Base-by-base conservation (phyloP, 768 basidiomycete genomes). In the Lentinula lateritia region DNA sequence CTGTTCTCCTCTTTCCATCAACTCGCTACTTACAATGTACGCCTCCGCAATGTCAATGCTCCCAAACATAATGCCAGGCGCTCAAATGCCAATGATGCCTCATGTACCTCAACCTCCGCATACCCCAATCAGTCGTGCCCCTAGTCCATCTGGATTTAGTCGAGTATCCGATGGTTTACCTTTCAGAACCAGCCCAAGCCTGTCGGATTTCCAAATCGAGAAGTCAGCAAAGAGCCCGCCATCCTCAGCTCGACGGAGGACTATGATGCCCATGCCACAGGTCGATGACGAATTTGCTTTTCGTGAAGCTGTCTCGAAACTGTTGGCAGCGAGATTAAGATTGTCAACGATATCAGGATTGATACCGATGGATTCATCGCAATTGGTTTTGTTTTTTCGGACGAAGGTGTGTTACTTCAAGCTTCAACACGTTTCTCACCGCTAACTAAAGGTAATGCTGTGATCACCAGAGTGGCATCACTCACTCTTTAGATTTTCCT, bases 401-500 rank as follows among this genome's bases (percentile, higher is more conserved):
- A 84, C 89, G 43, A 88, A 89, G 82, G 91, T 87, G 64, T 71
- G 20, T 23, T 35, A 38, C 38, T 32, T 28, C 2, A 2, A 28
- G 28, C 28, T 28, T 3, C 28, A 28, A 28, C 28, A 58, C n/a
- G 12, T 36, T 46, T 48, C 7, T 42, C 34, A 8, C 16, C 52
- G 28, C 3, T 3, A 28, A 28, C 28, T 28, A 3, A 6, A n/a
- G 20, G 12, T 13, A 28, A 18, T 32, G 61, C 12, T 34, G 35
- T 58, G 35, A 55, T 35, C 41, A 6, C 52, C 63, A 93, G 90
- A 86, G 85, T 63, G 90, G 88, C 36, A 88, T 90, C 63, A 86
- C 88, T 0, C 89, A 93, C 69, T 87, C 89, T 8, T 79, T 93
- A 20, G 89, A 92, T 69, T 92, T 92, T 68, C 91, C 91, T 5